Evolutionary conservation across 805 yeast genomes (phyloP), one percentile per base, ranked within the genome.

Genomic region (Metschnikowia peoriensis): DNA sequence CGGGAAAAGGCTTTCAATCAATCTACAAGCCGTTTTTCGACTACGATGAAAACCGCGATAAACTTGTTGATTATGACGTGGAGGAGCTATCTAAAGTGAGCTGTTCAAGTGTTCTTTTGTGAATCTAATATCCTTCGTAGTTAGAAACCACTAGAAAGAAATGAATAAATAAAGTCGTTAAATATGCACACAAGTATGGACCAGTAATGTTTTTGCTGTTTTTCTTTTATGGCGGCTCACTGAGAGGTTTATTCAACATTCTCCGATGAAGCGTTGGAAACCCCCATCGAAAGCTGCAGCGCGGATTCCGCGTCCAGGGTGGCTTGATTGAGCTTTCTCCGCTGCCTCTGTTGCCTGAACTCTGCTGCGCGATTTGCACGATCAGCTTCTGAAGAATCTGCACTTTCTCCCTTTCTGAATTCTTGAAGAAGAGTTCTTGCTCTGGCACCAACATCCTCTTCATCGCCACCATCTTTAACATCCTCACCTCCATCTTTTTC

Each of bases 341-440:
- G 44, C 41, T 55, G 59, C 15, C 61, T 49, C 15, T 57, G 57
- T 34, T 57, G 60, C 32, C 61, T 42, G 41, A 51, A 55, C 49
- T 55, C 55, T 4, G 61, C 59, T 1, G 61, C 57, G 7, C 57
- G 41, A 39, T 39, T 48, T 17, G 35, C 44, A 4, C 61, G 52
- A 7, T 50, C 50, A 4, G 34, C 38, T 37, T 51, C 53, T 10
- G 49, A 42, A 10, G 15, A n/a, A 28, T 66, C 66, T 6, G 58
- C 63, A 38, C 76, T 75, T 1, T 58, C 60, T 2, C 48, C 57
- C 35, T 57, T 60, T 61, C 92, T 73, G 22, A 87, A 69, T 60
- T 85, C 91, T 61, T 78, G 79, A 16, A 87, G 71, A 52, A 87
- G 73, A 47, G 73, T 78, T 64, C 87, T 76, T 0, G 93, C 94